phyloP scores from a whole-genome alignment of 2,329 filamentous ascomycete genomes.

The Curvularia eragrostidis region DNA sequence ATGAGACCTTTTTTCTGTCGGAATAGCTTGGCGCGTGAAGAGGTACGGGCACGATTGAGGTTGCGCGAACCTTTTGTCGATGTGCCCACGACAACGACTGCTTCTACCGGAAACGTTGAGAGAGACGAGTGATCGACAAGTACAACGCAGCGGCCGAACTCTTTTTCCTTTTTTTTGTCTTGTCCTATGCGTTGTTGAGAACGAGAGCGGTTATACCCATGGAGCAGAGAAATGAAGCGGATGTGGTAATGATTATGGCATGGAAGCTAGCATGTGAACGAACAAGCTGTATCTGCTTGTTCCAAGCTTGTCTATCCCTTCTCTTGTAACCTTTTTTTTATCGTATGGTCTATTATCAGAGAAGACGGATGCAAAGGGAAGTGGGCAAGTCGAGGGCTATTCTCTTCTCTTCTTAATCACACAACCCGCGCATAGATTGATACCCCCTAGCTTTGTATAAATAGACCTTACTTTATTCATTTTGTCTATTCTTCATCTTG shows the following conservation, averaged over 20 bases:
- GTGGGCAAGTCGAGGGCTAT: slow-evolving; percentile 12
- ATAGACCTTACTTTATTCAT: slow-evolving; percentile 2
- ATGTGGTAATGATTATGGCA: slow-evolving; percentile 9
- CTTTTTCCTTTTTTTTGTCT: not conserved
- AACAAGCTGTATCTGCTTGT: slow-evolving; percentile 4
- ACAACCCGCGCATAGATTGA: slow-evolving; percentile 9
- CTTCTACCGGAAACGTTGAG: too few species aligned
- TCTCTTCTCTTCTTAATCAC: slow-evolving; percentile 21
- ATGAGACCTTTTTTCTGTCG: not conserved
- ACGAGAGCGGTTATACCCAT: slow-evolving; percentile 9
- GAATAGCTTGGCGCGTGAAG: slow-evolving; percentile 16
- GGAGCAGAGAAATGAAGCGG: not conserved
- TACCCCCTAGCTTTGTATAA: slow-evolving; percentile 9
- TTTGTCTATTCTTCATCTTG: not conserved
- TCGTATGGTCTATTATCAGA: slow-evolving; percentile 6
- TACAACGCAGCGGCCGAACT: not conserved
- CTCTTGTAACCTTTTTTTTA: not conserved
- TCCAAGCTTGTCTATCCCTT: not conserved
- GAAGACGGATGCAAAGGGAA: slow-evolving; percentile 19
- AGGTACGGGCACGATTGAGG: slow-evolving; percentile 7
- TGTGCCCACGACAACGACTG: not conserved
- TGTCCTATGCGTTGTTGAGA: not conserved
- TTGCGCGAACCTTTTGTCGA: not conserved
- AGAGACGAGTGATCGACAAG: not conserved
- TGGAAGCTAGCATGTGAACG: slow-evolving; percentile 6